Conservation (phyloP, 225 moss, liverwort and hornwort species). For the Marchantia paleacea region DNA sequence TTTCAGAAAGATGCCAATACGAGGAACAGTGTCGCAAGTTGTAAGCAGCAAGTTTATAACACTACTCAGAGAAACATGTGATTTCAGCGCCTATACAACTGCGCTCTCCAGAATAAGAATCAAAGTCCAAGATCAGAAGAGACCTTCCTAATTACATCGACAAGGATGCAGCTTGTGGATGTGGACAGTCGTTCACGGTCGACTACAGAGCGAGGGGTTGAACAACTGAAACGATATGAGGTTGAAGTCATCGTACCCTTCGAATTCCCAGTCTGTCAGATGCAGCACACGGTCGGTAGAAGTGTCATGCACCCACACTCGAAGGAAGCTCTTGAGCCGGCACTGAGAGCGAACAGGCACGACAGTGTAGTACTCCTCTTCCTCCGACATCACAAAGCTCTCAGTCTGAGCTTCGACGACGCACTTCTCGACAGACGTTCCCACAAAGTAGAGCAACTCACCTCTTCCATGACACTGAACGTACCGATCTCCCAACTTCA, state of each 20-base stretch:
- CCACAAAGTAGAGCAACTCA: conserved; percentile 1
- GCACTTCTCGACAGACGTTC: not conserved
- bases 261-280: conserved; percentile 4
- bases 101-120: too few relatives aligned
- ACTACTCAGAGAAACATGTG: too few relatives aligned
- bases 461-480: conserved; percentile 7
- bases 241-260: conserved; percentile 6
- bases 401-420: not conserved
- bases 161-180: too few relatives aligned
- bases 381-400: not conserved
- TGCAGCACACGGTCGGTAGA: not conserved
- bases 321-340: not conserved
- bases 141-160: too few relatives aligned
- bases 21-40: too few relatives aligned
- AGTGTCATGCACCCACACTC: conserved; percentile 6
- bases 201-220: not conserved
- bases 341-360: not conserved
- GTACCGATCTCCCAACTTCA: conserved; percentile 6
- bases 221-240: not conserved
- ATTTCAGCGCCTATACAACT: too few relatives aligned
- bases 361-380: too few relatives aligned
- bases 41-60: too few relatives aligned
- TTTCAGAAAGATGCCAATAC: too few relatives aligned
- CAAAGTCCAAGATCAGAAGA: too few relatives aligned
- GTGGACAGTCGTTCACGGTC: not conserved